A percentile compares a stretch with the other conserved stretches of the same genome.
These are phyloP conservation scores for Lanmaoa pseudosensibilis DNA, from an alignment of 768 basidiomycete genomes.

Conservation along the genomic window DNA sequence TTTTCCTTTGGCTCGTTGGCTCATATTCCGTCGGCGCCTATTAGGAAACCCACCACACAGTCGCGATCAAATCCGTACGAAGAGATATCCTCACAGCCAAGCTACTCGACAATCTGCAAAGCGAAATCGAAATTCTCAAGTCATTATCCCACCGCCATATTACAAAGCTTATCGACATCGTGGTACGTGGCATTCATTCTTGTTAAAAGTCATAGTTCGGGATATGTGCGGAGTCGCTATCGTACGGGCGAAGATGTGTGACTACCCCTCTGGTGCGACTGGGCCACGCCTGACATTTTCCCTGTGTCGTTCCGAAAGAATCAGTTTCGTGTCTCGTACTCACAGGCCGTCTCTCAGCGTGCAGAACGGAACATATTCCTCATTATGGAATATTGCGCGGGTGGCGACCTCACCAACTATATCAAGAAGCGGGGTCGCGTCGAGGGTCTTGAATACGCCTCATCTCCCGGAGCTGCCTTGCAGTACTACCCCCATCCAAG, in stretches of 20 bases:
- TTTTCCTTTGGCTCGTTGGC: neutral
- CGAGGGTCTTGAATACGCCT: constrained; percentile 81
- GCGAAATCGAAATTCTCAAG: constrained; percentile 96
- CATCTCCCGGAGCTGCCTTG: constrained; percentile 63
- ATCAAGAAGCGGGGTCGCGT: constrained; percentile 97
- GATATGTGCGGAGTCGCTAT: neutral
- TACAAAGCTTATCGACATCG: constrained; percentile 88
- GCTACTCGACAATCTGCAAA: constrained; percentile 95
- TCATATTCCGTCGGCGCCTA: constrained; percentile 2
- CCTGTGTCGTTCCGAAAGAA: neutral
- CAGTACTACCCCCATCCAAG: constrained; percentile 91
- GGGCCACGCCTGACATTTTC: neutral
- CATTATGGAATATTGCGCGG: constrained; percentile 96
- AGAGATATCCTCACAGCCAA: constrained; percentile 86
- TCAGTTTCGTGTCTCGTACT: constrained; percentile 6
- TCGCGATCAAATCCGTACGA: constrained; percentile 95
- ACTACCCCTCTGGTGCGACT: neutral
- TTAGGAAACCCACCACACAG: constrained; percentile 73
- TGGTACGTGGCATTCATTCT: constrained; percentile 50
- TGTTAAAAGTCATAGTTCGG: neutral
- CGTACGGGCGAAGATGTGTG: neutral
- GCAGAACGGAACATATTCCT: constrained; percentile 84
- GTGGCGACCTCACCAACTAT: constrained; percentile 93
- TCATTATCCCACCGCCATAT: constrained; percentile 90
- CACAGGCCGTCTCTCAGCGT: constrained; percentile 42